phyloP scores from a whole-genome alignment of 306 rosid genomes.

The Lupinus albus region DNA sequence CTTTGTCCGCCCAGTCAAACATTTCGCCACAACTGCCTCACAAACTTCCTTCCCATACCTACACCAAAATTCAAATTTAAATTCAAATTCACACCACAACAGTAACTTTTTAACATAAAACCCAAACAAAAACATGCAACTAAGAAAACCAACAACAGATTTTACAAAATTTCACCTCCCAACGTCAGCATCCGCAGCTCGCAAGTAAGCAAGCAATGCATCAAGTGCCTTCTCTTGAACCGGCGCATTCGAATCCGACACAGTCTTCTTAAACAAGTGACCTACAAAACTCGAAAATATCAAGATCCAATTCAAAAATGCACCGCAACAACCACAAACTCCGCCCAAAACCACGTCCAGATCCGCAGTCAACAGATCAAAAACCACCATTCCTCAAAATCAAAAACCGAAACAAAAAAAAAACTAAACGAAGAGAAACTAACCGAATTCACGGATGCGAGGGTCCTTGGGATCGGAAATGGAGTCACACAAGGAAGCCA shows the following conservation, averaged over 20 bases:
- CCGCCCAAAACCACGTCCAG: constrained; percentile 31
- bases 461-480: constrained; percentile 93
- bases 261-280: constrained; percentile 75
- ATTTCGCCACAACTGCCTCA: constrained; percentile 87
- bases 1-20: constrained; percentile 96
- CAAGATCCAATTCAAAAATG: constrained; percentile 47
- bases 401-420: constrained; percentile 3
- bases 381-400: constrained; percentile 5
- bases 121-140: constrained; percentile 25
- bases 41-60: constrained; percentile 91
- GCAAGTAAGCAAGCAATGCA: constrained; percentile 83
- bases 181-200: constrained; percentile 96
- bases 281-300: constrained; percentile 54
- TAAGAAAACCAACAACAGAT: neutral
- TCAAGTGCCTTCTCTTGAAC: constrained; percentile 99
- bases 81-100: constrained; percentile 14
- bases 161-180: constrained; percentile 58
- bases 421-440: constrained; percentile 7
- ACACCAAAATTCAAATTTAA: constrained; percentile 33
- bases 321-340: constrained; percentile 32
- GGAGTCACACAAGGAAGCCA: constrained; percentile 89
- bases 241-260: constrained; percentile 93
- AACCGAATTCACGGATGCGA: constrained; percentile 95
- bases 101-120: constrained; percentile 16
- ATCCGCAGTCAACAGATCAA: constrained; percentile 42